Percentiles rank a stretch among this genome's conserved stretches.
phyloP scores from a whole-genome alignment of 2,329 filamentous ascomycete species.

The Sarocladiaceae sp. region DNA sequence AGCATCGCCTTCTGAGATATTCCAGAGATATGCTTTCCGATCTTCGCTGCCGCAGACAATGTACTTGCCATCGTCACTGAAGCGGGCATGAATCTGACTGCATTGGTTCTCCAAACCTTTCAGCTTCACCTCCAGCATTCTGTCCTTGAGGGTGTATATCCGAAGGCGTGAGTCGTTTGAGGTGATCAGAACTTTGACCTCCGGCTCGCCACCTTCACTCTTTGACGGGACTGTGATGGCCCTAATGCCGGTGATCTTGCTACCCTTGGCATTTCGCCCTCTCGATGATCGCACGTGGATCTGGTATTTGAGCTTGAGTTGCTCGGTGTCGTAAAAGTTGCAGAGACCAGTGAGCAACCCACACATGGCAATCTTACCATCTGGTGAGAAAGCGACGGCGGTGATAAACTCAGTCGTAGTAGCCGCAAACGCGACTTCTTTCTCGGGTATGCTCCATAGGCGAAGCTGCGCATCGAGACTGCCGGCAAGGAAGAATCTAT shows the following conservation, averaged over 20 bases:
- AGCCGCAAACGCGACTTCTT: slow-evolving; percentile 78
- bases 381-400: slow-evolving; percentile 87
- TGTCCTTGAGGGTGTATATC: slow-evolving; percentile 83
- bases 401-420: slow-evolving; percentile 85
- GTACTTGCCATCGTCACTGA: slow-evolving; percentile 82
- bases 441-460: slow-evolving; percentile 96
- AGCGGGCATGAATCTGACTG: slow-evolving; percentile 84
- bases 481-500: slow-evolving; percentile 93
- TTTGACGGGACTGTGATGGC: slow-evolving; percentile 54
- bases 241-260: slow-evolving; percentile 94
- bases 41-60: slow-evolving; percentile 94
- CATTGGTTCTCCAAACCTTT: slow-evolving; percentile 86
- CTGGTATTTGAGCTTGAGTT: slow-evolving; percentile 76
- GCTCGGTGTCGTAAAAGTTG: slow-evolving; percentile 89
- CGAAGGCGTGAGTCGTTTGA: slow-evolving; percentile 93
- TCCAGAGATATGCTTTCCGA: slow-evolving; percentile 87
- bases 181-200: slow-evolving; percentile 81
- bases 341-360: slow-evolving; percentile 83
- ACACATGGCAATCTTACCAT: slow-evolving; percentile 85
- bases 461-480: slow-evolving; percentile 84
- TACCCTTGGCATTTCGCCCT: slow-evolving; percentile 91
- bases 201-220: slow-evolving; percentile 35
- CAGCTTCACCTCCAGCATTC: slow-evolving; percentile 82
- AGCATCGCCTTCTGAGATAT: slow-evolving; percentile 42
- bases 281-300: slow-evolving; percentile 90